Conservation (phyloP, 2,329 filamentous ascomycete species). For the Chaetomium globosum region DNA sequence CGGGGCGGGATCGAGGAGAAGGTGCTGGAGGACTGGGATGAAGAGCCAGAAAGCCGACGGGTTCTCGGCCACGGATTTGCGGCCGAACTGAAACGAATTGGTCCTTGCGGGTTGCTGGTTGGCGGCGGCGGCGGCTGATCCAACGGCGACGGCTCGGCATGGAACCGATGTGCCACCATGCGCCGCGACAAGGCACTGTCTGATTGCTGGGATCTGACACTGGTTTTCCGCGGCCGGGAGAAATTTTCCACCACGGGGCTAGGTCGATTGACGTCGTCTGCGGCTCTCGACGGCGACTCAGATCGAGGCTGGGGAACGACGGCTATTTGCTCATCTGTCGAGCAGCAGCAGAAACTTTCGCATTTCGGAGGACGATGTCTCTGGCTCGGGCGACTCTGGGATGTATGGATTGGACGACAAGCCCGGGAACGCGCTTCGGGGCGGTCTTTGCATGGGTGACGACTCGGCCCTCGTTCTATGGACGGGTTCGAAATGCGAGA, state of each 20-base stretch:
- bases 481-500: conserved; percentile 27
- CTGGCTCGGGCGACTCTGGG: conserved; percentile 36
- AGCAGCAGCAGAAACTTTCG: conserved; percentile 33
- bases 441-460: conserved; percentile 30
- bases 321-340: conserved; percentile 34
- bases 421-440: conserved; percentile 39
- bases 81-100: conserved; percentile 24
- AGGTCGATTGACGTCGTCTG: conserved; percentile 38
- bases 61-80: conserved; percentile 46
- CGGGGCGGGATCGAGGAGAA: conserved; percentile 49
- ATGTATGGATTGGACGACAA: conserved; percentile 43
- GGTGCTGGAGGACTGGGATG: conserved; percentile 51
- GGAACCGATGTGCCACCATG: conserved; percentile 26
- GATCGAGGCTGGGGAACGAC: conserved; percentile 35
- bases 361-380: conserved; percentile 22
- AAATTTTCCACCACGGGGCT: conserved; percentile 56
- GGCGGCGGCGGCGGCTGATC: conserved; percentile 40
- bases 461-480: conserved; percentile 33
- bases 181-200: conserved; percentile 32
- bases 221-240: conserved; percentile 60
- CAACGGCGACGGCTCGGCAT: conserved; percentile 31
- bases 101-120: conserved; percentile 24
- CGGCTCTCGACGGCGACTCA: conserved; percentile 40
- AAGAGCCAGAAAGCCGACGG: conserved; percentile 52
- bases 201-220: conserved; percentile 41